Evolutionary conservation across 1,284 basidiomycete genomes (phyloP), one percentile per base, ranked within the genome.

Genomic region (Xerocomus amazonicus): DNA sequence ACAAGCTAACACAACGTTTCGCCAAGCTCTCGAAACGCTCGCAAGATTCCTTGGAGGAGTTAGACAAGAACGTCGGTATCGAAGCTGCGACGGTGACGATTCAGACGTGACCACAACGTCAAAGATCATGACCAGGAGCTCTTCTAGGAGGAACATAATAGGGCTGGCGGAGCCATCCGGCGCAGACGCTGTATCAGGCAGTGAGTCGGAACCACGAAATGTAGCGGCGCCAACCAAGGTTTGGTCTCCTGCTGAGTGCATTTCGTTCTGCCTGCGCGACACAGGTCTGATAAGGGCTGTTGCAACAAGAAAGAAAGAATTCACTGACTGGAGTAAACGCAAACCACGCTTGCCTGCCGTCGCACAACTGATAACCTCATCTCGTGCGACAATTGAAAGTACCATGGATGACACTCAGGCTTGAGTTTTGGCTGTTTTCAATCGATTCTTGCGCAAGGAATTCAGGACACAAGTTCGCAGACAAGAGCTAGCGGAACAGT

Each of bases 91-190:
- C 13, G 49, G 43, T 2, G 34, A 48, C 5, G 47, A 49, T 37
- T 51, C 45, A 3, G 48, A 62, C 4, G 43, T 53, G 41, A 59
- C 35, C 29, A 62, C 52, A 7, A 53, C 47, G 35, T 58, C 48
- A 43, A 62, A 48, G 33, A 62, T 50, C 16, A 62, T 50, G 32
- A 60, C 6, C 16, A 59, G 58, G 16, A 59, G 42, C 40, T 59
- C 58, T 33, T 62, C 58, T 2, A 60, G 14, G 33, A 59, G 46
- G 10, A 9, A 32, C 14, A 44, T 48, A 31, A 61, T 53, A 33
- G 56, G 56, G 26, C 58, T 41, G 29, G 3, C 10, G 19, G 40
- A 13, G 13, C 17, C 43, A 29, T 43, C 28, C 23, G n/a, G 40
- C 10, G 28, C 10, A 16, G 29, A 13, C 10, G 5, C 32, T 14